Conservation (phyloP, 1,284 basidiomycete species). For the Leccinum subspadiceum region DNA sequence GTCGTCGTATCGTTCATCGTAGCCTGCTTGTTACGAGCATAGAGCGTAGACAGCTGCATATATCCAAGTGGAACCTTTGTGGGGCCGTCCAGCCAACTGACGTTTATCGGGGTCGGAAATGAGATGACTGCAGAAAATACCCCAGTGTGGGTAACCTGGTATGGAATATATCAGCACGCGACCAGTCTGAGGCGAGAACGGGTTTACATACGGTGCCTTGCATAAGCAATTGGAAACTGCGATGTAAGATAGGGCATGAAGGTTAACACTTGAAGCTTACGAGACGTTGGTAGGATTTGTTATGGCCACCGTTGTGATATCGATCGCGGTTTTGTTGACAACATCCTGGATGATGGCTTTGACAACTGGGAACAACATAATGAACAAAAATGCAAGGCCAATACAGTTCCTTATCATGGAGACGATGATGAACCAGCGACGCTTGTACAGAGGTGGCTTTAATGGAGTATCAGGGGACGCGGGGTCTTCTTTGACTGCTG, state of each 20-base stretch:
- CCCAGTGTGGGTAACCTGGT: slow-evolving; percentile 60
- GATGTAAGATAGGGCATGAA: not conserved
- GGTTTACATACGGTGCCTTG: slow-evolving; percentile 40
- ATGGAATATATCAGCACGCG: not conserved
- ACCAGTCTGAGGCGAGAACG: not conserved
- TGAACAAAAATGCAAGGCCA: slow-evolving; percentile 60
- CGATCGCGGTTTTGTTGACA: slow-evolving; percentile 51
- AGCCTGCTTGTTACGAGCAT: slow-evolving; percentile 46
- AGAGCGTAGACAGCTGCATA: slow-evolving; percentile 45
- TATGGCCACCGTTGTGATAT: slow-evolving; percentile 51
- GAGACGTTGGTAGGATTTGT: slow-evolving; percentile 49
- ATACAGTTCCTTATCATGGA: slow-evolving; percentile 39
- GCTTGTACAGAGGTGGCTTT: slow-evolving; percentile 38
- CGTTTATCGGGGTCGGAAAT: slow-evolving; percentile 52
- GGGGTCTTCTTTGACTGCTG: slow-evolving; percentile 15
- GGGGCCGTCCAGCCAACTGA: slow-evolving; percentile 54
- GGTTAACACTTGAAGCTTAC: slow-evolving; percentile 41
- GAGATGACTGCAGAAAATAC: slow-evolving; percentile 56
- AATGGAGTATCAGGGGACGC: slow-evolving; percentile 11
- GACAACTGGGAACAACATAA: slow-evolving; percentile 63
- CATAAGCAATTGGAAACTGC: slow-evolving; percentile 49
- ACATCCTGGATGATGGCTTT: slow-evolving; percentile 62
- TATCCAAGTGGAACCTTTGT: slow-evolving; percentile 47
- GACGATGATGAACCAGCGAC: slow-evolving; percentile 47
- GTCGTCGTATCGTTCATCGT: slow-evolving; percentile 57